phyloP scores from a whole-genome alignment of 2,329 filamentous ascomycete species.

The Alternaria solani region DNA sequence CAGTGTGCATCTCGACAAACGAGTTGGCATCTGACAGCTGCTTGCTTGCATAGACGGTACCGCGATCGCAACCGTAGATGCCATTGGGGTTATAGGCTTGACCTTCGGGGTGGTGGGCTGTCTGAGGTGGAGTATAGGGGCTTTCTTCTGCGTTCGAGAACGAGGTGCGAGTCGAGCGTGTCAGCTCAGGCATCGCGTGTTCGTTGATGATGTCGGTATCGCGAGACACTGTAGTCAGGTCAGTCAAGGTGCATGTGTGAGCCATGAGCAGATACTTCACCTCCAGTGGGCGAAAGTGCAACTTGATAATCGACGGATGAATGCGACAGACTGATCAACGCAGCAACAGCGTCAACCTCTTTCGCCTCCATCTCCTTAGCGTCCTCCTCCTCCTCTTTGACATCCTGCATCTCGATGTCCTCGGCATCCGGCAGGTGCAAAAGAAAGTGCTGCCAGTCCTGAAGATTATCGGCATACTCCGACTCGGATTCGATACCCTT shows the following conservation, averaged over 20 bases:
- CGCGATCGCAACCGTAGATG: background rate
- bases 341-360: slow-evolving; percentile 7
- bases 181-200: background rate
- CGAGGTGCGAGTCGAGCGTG: background rate
- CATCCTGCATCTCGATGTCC: background rate
- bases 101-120: background rate
- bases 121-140: background rate
- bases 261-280: background rate
- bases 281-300: background rate
- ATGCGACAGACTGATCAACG: slow-evolving; percentile 7
- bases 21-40: background rate
- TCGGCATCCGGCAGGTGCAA: background rate
- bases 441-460: slow-evolving; percentile 17
- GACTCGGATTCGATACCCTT: slow-evolving; percentile 14
- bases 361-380: background rate
- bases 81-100: background rate
- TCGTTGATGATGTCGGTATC: background rate
- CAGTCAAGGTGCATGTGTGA: background rate
- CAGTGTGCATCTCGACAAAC: background rate
- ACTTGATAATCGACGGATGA: background rate
- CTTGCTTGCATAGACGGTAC: background rate
- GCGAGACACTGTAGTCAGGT: background rate
- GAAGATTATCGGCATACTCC: background rate
- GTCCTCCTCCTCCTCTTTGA: background rate
- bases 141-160: background rate